Base-by-base conservation (phyloP, 2,329 filamentous ascomycete genomes). In the Ilyonectria mors-panacis region DNA sequence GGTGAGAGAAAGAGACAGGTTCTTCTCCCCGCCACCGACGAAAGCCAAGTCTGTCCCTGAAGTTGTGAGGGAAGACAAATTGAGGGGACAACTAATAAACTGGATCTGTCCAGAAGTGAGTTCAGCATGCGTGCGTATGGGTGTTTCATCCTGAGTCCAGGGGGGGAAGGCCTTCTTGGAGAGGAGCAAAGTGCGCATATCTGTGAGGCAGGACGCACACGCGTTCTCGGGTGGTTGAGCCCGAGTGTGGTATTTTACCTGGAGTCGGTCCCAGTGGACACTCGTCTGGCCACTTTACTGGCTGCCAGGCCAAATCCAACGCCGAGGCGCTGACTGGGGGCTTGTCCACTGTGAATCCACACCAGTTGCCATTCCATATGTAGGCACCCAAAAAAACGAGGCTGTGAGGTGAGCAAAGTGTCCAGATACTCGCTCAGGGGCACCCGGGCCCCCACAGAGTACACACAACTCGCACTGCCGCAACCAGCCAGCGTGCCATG, bases 71-170 rank as follows among this genome's bases (percentile, higher is more conserved):
- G 30, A 9, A 28, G 15, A 17, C 19, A 35, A 42, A 45, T 19
- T 19, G 21, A 45, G 50, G 17, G 42, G 39, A 8, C 1, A 9
- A 7, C 39, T 7, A 42, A 15, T 39, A 6, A 6, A 39, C 6
- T 17, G 13, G 13, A 15, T 17, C 15, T 17, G 19, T 17, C 39
- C 15, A 6, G 15, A 42, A n/a, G 15, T 42, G 39, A n/a, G 15
- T 42, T 33, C 42, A 12, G 17, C 33, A 21, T 37, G 45, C 48
- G 45, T 45, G 39, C 58, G 61, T 35, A 58, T 39, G 45, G 57
- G 63, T 58, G 58, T 61, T 62, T 61, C 63, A 61, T 45, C 26
- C 35, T 23, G 50, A 56, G 57, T 44, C 42, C 26, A 26, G 26
- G 26, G 26, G 4, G 44, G 48, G 39, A 48, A 45, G 26, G 23